A percentile compares a stretch with the other conserved stretches of the same genome.
These are phyloP conservation scores for Yamadazyma kitorensis DNA, from an alignment of 805 yeast species.

Conservation along the genomic window DNA sequence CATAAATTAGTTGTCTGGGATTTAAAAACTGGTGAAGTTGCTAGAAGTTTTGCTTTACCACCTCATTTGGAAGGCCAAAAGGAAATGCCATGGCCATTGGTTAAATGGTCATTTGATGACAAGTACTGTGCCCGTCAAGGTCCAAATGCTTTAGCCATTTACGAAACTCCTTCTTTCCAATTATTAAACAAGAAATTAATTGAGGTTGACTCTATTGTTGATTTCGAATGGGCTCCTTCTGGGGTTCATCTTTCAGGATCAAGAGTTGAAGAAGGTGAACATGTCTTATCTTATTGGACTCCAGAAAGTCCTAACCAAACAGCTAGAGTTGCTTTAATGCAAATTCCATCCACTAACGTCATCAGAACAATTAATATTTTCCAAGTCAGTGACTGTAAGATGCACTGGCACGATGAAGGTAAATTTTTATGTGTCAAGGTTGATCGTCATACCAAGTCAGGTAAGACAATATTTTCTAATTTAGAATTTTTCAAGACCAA, in stretches of 20 bases:
- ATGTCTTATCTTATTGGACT: constrained; percentile 89
- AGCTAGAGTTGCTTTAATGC: constrained; percentile 89
- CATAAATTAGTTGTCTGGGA: constrained; percentile 95
- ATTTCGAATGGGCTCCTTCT: constrained; percentile 94
- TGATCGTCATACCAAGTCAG: constrained; percentile 94
- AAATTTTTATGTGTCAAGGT: constrained; percentile 87
- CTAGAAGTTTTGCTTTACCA: constrained; percentile 88
- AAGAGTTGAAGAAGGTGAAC: constrained; percentile 52
- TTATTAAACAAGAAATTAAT: constrained; percentile 83
- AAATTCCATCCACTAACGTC: constrained; percentile 77
- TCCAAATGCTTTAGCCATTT: constrained; percentile 87
- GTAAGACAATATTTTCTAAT: constrained; percentile 86
- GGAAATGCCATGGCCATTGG: constrained; percentile 90
- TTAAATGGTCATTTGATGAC: constrained; percentile 94
- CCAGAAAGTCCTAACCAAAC: constrained; percentile 92
- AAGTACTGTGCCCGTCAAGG: constrained; percentile 93
- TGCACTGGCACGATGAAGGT: constrained; percentile 93
- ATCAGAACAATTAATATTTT: constrained; percentile 90
- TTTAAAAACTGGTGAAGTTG: constrained; percentile 73
- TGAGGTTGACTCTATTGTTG: constrained; percentile 79
- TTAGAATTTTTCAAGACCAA: constrained; percentile 84
- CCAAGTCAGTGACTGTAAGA: constrained; percentile 86
- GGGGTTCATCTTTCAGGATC: constrained; percentile 65
- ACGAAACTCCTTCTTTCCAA: constrained; percentile 76
- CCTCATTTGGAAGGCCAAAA: constrained; percentile 64